Conservation (phyloP, 2,329 filamentous ascomycete genomes). For the Curvularia hawaiiensis region DNA sequence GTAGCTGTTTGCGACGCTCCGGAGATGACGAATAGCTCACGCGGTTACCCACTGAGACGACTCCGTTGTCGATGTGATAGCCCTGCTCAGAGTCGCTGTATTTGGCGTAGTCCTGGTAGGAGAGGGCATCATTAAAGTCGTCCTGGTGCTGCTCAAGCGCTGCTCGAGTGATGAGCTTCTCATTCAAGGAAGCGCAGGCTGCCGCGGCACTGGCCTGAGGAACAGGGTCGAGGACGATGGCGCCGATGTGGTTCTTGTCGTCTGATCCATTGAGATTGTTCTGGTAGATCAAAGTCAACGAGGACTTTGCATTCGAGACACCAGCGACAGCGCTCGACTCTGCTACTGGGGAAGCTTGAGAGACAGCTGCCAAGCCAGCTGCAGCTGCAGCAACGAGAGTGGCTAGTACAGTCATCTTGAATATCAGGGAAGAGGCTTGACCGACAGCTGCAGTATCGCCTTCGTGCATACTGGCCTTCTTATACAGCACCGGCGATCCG, state of each 20-base stretch:
- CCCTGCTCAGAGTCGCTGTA: conserved; percentile 44
- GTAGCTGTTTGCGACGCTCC: conserved; percentile 41
- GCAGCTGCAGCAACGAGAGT: conserved; percentile 29
- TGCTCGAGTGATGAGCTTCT: conserved; percentile 52
- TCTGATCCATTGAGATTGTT: conserved; percentile 62
- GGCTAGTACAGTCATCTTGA: conserved; percentile 31
- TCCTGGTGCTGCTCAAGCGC: conserved; percentile 50
- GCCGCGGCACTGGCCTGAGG: conserved; percentile 45
- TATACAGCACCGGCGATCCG: conserved; percentile 36
- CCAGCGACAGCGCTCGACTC: conserved; percentile 19
- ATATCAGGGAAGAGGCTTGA: conserved; percentile 1
- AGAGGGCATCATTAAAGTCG: conserved; percentile 54
- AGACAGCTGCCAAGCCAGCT: conserved; percentile 25
- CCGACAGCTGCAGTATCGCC: conserved; percentile 3
- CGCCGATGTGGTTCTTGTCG: conserved; percentile 58
- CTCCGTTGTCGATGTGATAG: conserved; percentile 52
- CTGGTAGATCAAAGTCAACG: conserved; percentile 58
- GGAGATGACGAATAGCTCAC: conserved; percentile 44
- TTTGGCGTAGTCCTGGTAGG: conserved; percentile 53
- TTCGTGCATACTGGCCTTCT: conserved; percentile 10
- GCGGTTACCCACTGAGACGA: conserved; percentile 45
- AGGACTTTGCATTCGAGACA: conserved; percentile 46
- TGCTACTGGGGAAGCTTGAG: conserved; percentile 24
- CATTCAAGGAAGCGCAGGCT: conserved; percentile 56
- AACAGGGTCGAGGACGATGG: conserved; percentile 56